Evolutionary conservation across 164 flowering plant genomes (phyloP).

Genomic region (Vitis rupestris): DNA sequence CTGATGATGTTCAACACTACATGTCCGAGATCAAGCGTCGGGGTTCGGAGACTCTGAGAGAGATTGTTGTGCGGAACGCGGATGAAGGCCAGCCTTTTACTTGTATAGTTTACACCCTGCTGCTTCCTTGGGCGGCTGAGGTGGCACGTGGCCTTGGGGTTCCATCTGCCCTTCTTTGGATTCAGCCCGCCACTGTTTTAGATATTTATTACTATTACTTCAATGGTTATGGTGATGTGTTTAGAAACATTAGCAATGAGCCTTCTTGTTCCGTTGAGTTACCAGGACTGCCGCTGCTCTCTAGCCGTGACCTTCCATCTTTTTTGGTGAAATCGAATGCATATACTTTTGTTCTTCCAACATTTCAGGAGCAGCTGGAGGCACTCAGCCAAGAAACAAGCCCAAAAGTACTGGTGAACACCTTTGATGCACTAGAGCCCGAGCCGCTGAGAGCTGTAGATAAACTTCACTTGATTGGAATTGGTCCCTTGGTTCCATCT

Average conservation of each 20-base stretch:
- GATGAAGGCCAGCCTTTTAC: constrained; percentile 25
- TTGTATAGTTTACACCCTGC: constrained; percentile 38
- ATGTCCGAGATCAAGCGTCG: constrained; percentile 19
- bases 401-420: constrained; percentile 5
- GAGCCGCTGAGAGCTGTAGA: constrained; percentile 1
- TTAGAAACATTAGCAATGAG: background rate
- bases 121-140: constrained; percentile 45
- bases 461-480: background rate
- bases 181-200: constrained; percentile 39
- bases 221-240: constrained; percentile 22
- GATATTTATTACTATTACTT: constrained; percentile 37
- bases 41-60: constrained; percentile 27
- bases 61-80: constrained; percentile 14
- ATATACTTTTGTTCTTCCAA: background rate
- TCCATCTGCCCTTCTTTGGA: constrained; percentile 41
- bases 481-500: constrained; percentile 12
- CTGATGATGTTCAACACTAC: constrained; percentile 7
- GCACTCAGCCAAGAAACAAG: background rate
- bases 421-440: constrained; percentile 2
- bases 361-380: constrained; percentile 7
- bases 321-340: constrained; percentile 19
- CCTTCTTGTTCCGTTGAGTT: constrained; percentile 18
- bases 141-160: constrained; percentile 33
- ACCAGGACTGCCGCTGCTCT: constrained; percentile 32
- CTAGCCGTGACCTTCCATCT: constrained; percentile 35